Conservation (phyloP, 345 rosid species). For the Turnera subulata region DNA sequence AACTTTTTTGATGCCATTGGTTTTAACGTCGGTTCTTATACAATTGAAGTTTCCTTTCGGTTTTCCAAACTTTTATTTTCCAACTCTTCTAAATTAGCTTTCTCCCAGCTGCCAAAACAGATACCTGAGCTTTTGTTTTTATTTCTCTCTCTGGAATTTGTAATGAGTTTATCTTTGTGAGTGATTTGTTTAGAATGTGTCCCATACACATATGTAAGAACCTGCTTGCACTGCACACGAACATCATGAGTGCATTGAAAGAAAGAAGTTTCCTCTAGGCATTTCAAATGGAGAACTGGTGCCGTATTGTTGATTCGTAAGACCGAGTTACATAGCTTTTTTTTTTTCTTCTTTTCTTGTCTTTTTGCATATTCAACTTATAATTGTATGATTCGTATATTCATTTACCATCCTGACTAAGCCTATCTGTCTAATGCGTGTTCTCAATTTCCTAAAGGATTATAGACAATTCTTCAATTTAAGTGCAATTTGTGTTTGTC, state of each 20-base stretch:
- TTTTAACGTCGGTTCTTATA: neutral
- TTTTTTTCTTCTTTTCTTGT: slow-evolving; percentile 11
- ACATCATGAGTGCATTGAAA: slow-evolving; percentile 48
- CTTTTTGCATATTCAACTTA: slow-evolving; percentile 16
- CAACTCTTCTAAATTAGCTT: too few species aligned
- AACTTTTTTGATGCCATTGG: neutral
- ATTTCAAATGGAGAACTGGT: slow-evolving; percentile 64
- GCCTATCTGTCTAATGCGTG: too few species aligned
- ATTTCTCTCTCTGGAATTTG: slow-evolving; percentile 12
- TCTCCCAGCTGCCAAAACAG: slow-evolving; percentile 32
- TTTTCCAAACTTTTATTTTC: too few species aligned
- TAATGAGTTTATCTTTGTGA: slow-evolving; percentile 43
- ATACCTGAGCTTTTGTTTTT: slow-evolving; percentile 3
- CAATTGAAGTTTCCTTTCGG: too few species aligned
- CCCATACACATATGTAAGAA: slow-evolving; percentile 47
- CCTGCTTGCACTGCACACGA: slow-evolving; percentile 41
- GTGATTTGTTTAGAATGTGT: slow-evolving; percentile 42
- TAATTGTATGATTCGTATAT: too few species aligned
- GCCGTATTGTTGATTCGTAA: slow-evolving; percentile 78
- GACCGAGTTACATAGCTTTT: slow-evolving; percentile 61
- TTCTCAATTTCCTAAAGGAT: too few species aligned
- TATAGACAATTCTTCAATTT: too few species aligned
- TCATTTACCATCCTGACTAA: too few species aligned
- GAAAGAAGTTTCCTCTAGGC: slow-evolving; percentile 53
- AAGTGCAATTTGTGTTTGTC: too few species aligned